phyloP scores from a whole-genome alignment of 495 filamentous ascomycete species.

The Annulohypoxylon bovei region DNA sequence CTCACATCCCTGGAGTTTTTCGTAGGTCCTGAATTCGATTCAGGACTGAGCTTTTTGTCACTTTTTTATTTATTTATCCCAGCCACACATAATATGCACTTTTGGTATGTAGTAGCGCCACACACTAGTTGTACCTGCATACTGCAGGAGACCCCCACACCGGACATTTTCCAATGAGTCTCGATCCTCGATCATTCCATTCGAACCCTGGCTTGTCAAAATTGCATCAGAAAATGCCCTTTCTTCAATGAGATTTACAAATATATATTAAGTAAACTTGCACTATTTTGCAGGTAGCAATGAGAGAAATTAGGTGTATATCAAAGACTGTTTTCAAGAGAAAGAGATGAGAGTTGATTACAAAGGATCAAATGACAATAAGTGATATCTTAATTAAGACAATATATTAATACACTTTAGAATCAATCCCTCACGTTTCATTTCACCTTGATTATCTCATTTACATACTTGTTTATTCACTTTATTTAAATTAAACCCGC shows the following conservation, averaged over 20 bases:
- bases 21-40: no score
- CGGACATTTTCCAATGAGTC: not conserved
- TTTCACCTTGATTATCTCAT: no score
- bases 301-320: not conserved
- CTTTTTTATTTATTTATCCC: conserved; percentile 5
- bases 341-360: not conserved
- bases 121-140: conserved; percentile 35
- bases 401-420: no score
- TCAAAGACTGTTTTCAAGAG: not conserved
- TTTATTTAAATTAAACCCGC: no score
- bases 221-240: not conserved
- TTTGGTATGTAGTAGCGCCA: conserved; percentile 16
- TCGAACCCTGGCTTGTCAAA: not conserved
- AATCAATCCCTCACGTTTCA: no score
- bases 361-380: not conserved
- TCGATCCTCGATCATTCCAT: not conserved
- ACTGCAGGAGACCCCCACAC: conserved; percentile 33
- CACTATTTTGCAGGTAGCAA: not conserved
- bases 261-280: no score
- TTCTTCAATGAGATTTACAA: no score
- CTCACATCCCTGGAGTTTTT: no score
- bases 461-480: no score
- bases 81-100: conserved; percentile 16
- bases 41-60: no score
- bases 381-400: no score